A percentile compares a stretch with the other conserved stretches of the same genome.
These are phyloP conservation scores for Rutidosis leptorrhynchoides DNA, from an alignment of 129 eudicot genomes.

Conservation along the genomic window DNA sequence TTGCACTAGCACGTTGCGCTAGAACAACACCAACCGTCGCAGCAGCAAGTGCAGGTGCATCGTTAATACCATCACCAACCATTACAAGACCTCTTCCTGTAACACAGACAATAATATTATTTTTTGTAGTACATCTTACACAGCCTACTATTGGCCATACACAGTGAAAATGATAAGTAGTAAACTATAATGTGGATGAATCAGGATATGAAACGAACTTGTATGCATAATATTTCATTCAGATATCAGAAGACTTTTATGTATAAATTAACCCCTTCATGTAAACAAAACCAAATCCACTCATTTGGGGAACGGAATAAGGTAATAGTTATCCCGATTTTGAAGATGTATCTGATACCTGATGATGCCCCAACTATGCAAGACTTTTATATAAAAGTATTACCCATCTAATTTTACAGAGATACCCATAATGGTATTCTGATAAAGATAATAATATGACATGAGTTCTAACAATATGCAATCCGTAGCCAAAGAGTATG, in stretches of 20 bases:
- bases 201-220: neutral
- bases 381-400: neutral
- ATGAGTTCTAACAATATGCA: neutral
- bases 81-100: conserved; percentile 89
- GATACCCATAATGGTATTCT: neutral
- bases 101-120: conserved; percentile 8
- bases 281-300: neutral
- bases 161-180: neutral
- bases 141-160: neutral
- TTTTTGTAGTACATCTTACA: neutral
- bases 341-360: neutral
- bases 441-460: neutral
- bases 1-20: conserved; percentile 98
- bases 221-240: neutral
- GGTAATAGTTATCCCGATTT: neutral
- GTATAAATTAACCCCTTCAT: neutral
- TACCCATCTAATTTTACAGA: neutral
- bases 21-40: conserved; percentile 91
- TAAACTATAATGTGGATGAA: neutral
- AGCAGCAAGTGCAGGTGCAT: conserved; percentile 98
- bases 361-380: neutral
- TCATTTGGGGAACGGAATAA: neutral
- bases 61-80: conserved; percentile 99
- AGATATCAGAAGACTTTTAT: neutral
- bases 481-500: neutral